Evolutionary conservation across 2,329 filamentous ascomycete species (phyloP).

Genomic region (Lithohypha guttulata): DNA sequence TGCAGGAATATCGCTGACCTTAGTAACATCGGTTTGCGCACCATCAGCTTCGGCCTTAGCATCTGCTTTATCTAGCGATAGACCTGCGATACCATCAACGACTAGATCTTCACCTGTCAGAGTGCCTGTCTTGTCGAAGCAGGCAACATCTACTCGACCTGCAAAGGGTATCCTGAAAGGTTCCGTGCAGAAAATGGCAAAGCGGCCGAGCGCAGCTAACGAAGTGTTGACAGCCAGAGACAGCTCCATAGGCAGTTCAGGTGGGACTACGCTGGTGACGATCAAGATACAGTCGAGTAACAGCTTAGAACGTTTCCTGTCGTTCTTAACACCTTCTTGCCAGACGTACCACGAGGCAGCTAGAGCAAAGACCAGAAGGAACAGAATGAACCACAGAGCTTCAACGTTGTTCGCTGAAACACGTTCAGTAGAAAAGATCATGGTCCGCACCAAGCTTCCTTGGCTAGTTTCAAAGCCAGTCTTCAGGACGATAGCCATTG

Average conservation of each 20-base stretch:
- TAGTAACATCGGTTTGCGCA: slow-evolving; percentile 67
- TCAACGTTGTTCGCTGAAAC: slow-evolving; percentile 98
- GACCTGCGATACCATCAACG: slow-evolving; percentile 89
- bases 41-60: slow-evolving; percentile 64
- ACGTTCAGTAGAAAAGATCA: slow-evolving; percentile 98
- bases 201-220: slow-evolving; percentile 85
- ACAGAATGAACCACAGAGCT: slow-evolving; percentile 93
- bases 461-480: slow-evolving; percentile 98
- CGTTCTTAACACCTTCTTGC: slow-evolving; percentile 87
- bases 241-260: slow-evolving; percentile 95
- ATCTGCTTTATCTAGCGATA: slow-evolving; percentile 59
- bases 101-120: slow-evolving; percentile 93
- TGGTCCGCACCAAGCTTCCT: slow-evolving; percentile 91
- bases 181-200: slow-evolving; percentile 96
- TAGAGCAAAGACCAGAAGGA: slow-evolving; percentile 89
- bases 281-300: slow-evolving; percentile 96
- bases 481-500: slow-evolving; percentile 87
- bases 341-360: slow-evolving; percentile 99
- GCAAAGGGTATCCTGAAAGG: slow-evolving; percentile 97
- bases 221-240: slow-evolving; percentile 96
- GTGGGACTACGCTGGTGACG: slow-evolving; percentile 94
- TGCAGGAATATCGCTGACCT: slow-evolving; percentile 58
- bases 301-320: slow-evolving; percentile 94
- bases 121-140: slow-evolving; percentile 97
- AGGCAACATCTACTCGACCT: slow-evolving; percentile 88